Conservation (phyloP, 2,329 filamentous ascomycete genomes). For the Coniochaeta pulveracea region DNA sequence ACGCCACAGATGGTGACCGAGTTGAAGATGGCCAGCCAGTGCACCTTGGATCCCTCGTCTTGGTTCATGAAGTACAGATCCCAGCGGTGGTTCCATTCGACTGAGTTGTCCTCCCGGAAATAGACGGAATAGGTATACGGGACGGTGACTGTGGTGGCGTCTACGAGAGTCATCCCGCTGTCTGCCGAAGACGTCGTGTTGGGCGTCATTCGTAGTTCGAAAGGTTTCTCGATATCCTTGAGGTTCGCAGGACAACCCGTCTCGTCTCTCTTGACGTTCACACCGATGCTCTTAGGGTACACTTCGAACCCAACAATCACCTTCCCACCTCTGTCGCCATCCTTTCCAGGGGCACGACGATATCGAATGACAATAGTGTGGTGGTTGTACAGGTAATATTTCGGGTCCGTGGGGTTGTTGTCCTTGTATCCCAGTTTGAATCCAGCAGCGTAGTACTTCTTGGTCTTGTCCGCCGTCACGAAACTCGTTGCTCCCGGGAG, state of each 20-base stretch:
- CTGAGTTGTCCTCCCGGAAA: slow-evolving; percentile 68
- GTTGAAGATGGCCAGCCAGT: slow-evolving; percentile 84
- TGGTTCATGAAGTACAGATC: slow-evolving; percentile 85
- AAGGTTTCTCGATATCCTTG: slow-evolving; percentile 47
- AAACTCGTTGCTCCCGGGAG: slow-evolving; percentile 82
- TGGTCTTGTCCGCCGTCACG: slow-evolving; percentile 71
- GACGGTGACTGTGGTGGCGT: slow-evolving; percentile 56
- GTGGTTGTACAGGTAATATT: slow-evolving; percentile 78
- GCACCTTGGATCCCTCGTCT: slow-evolving; percentile 68
- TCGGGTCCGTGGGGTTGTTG: slow-evolving; percentile 43
- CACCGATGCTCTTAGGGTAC: slow-evolving; percentile 72
- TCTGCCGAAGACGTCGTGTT: slow-evolving; percentile 47
- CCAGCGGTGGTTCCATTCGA: slow-evolving; percentile 81
- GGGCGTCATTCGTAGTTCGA: slow-evolving; percentile 58
- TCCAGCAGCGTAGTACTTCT: slow-evolving; percentile 81
- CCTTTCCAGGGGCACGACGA: slow-evolving; percentile 56
- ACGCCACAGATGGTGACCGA: slow-evolving; percentile 74
- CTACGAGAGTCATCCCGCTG: slow-evolving; percentile 32
- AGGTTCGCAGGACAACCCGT: slow-evolving; percentile 59
- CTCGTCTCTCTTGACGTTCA: slow-evolving; percentile 44
- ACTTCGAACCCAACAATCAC: slow-evolving; percentile 84
- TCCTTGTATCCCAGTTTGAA: slow-evolving; percentile 82
- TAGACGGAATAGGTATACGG: slow-evolving; percentile 87
- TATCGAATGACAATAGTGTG: slow-evolving; percentile 76
- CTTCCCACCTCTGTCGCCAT: slow-evolving; percentile 60